A percentile compares a stretch with the other conserved stretches of the same genome.
Conservation (phyloP, 2,329 filamentous ascomycete genomes). For the Colletotrichum sojae region DNA sequence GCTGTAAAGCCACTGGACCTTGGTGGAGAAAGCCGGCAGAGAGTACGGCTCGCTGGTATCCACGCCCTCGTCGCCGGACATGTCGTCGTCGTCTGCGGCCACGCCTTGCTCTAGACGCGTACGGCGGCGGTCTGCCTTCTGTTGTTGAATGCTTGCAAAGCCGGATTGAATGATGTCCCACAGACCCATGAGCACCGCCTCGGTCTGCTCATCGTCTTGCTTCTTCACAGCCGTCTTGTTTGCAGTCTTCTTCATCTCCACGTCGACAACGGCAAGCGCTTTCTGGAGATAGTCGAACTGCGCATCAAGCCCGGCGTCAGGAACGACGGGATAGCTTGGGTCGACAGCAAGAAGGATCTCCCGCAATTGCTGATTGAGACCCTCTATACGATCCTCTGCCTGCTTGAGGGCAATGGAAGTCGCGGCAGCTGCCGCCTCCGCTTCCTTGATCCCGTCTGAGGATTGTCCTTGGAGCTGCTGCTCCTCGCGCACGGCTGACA, state of each 20-base stretch:
- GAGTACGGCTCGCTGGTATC: slow-evolving; percentile 76
- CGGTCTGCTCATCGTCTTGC: slow-evolving; percentile 68
- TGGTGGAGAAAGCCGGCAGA: slow-evolving; percentile 81
- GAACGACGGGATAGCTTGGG: slow-evolving; percentile 69
- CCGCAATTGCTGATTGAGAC: slow-evolving; percentile 76
- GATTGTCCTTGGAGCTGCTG: slow-evolving; percentile 61
- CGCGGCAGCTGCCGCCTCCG: slow-evolving; percentile 44
- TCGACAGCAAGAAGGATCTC: slow-evolving; percentile 66
- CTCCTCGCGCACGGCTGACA: slow-evolving; percentile 73
- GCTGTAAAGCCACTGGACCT: slow-evolving; percentile 83
- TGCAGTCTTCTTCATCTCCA: slow-evolving; percentile 55
- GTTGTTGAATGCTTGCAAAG: slow-evolving; percentile 68
- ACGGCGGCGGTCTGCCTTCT: slow-evolving; percentile 67
- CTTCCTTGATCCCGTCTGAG: slow-evolving; percentile 43
- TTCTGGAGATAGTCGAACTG: slow-evolving; percentile 79
- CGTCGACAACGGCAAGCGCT: slow-evolving; percentile 66
- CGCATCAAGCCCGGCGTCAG: slow-evolving; percentile 72
- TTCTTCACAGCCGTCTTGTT: slow-evolving; percentile 48
- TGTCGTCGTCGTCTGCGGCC: slow-evolving; percentile 71
- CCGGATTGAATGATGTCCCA: slow-evolving; percentile 72
- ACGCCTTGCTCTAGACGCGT: slow-evolving; percentile 70
- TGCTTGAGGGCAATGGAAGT: slow-evolving; percentile 51
- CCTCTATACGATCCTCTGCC: slow-evolving; percentile 69
- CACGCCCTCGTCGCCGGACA: slow-evolving; percentile 73
- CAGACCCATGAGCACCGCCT: slow-evolving; percentile 65